Evolutionary conservation across 352 stramenopile species (phyloP).

Genomic region (Globisporangium barbulae): DNA sequence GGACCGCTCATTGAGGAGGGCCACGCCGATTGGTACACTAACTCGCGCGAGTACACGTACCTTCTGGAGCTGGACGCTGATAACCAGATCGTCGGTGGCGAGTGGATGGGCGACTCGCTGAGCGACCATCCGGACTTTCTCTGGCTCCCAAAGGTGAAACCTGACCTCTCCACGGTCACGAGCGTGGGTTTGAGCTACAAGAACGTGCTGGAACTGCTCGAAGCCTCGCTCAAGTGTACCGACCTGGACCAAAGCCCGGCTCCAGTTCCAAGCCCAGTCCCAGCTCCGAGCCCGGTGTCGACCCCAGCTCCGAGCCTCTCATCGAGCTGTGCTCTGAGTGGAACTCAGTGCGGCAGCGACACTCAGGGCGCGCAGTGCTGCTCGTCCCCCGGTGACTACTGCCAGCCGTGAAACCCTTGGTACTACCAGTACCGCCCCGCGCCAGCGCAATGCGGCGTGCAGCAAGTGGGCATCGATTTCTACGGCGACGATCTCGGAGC

Average conservation of each 20-base stretch:
- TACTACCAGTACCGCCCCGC: conserved; percentile 33
- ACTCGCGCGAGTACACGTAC: conserved; percentile 6
- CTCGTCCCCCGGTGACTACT: conserved; percentile 26
- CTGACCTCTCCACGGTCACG: conserved; percentile 4
- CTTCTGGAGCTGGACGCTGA: not conserved
- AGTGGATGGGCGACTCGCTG: conserved; percentile 5
- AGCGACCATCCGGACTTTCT: conserved; percentile 19
- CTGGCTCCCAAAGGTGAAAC: conserved; percentile 10
- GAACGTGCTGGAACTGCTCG: conserved; percentile 6
- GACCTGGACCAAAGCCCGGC: not conserved
- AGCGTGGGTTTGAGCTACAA: conserved; percentile 12
- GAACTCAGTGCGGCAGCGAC: conserved; percentile 19
- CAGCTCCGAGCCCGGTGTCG: not conserved
- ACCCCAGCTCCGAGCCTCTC: conserved; percentile 1
- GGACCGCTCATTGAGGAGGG: conserved; percentile 6
- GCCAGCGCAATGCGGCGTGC: conserved; percentile 15
- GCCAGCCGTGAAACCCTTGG: conserved; percentile 32
- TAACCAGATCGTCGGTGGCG: conserved; percentile 4
- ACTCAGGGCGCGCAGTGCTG: conserved; percentile 24
- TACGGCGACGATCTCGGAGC: conserved; percentile 17
- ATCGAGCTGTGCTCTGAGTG: not conserved
- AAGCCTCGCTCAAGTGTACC: conserved; percentile 9
- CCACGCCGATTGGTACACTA: conserved; percentile 1
- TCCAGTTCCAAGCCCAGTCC: not conserved
- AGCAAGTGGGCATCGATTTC: conserved; percentile 18